Conservation (phyloP, 345 rosid species). For the Lagerstroemia speciosa region DNA sequence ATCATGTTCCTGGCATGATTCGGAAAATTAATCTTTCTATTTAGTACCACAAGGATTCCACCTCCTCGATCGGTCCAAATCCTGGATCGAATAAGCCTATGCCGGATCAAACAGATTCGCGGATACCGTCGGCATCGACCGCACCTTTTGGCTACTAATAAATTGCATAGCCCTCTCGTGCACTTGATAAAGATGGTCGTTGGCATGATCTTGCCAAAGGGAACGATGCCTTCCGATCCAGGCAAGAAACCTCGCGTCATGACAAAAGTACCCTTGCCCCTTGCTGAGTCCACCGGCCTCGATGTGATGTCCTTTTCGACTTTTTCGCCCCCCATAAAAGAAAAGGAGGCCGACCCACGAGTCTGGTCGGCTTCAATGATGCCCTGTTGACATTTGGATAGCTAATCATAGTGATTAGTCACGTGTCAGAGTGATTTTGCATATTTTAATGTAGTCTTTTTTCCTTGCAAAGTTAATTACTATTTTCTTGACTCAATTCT, state of each 20-base stretch:
- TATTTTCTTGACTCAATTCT: neutral
- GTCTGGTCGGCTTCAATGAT: neutral
- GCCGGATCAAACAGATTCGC: too few species aligned
- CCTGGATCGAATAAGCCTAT: too few species aligned
- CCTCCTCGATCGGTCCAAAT: too few species aligned
- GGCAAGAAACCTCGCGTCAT: neutral
- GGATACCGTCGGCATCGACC: too few species aligned
- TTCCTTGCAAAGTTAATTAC: neutral
- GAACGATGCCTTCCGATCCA: neutral
- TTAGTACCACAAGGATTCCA: too few species aligned
- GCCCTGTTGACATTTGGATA: neutral
- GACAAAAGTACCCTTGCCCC: neutral
- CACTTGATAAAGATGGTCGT: too few species aligned
- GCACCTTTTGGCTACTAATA: too few species aligned
- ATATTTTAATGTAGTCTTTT: neutral
- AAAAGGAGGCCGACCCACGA: neutral
- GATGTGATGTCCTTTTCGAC: constrained; percentile 1
- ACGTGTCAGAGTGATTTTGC: neutral
- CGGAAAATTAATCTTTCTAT: too few species aligned
- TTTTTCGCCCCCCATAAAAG: neutral
- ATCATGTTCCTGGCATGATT: too few species aligned
- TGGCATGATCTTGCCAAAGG: neutral
- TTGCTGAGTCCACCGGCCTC: neutral
- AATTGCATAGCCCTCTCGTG: too few species aligned
- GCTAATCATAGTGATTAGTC: neutral